A percentile compares a stretch with the other conserved stretches of the same genome.
These are phyloP conservation scores for Russula foetens DNA, from an alignment of 768 basidiomycete genomes.

Conservation along the genomic window DNA sequence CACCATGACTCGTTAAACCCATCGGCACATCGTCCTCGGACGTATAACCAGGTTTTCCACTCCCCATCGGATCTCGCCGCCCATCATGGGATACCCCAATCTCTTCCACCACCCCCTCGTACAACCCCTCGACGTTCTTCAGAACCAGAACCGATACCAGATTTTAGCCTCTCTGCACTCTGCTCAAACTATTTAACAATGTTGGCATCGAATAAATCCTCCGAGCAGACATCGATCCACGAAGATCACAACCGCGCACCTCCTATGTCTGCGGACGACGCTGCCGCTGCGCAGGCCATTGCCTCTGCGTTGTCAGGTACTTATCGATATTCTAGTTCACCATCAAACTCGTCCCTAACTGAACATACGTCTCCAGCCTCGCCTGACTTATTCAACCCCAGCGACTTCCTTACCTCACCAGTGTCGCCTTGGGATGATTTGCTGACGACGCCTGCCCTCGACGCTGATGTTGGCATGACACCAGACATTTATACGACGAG, in stretches of 20 bases:
- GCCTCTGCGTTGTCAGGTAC: conserved; percentile 16
- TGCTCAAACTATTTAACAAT: conserved; percentile 62
- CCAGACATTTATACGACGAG: conserved; percentile 38
- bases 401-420: conserved; percentile 40
- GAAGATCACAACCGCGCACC: conserved; percentile 21
- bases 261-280: background rate
- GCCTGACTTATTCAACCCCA: conserved; percentile 34
- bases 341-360: background rate
- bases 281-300: conserved; percentile 18
- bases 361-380: conserved; percentile 25
- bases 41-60: conserved; percentile 52
- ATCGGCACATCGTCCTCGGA: conserved; percentile 52
- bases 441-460: conserved; percentile 37
- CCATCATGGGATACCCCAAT: conserved; percentile 74
- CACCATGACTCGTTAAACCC: conserved; percentile 55
- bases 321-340: background rate
- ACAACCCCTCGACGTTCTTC: conserved; percentile 40
- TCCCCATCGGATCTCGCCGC: conserved; percentile 61
- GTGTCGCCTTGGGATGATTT: conserved; percentile 41
- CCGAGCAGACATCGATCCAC: conserved; percentile 28
- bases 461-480: conserved; percentile 25
- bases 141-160: conserved; percentile 30
- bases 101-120: conserved; percentile 59
- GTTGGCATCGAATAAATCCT: conserved; percentile 44
- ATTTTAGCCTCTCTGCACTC: conserved; percentile 40